A percentile compares a stretch with the other conserved stretches of the same genome.
Evolutionary conservation across 1,284 basidiomycete species (phyloP).

Genomic region (Sparassis latifolia): DNA sequence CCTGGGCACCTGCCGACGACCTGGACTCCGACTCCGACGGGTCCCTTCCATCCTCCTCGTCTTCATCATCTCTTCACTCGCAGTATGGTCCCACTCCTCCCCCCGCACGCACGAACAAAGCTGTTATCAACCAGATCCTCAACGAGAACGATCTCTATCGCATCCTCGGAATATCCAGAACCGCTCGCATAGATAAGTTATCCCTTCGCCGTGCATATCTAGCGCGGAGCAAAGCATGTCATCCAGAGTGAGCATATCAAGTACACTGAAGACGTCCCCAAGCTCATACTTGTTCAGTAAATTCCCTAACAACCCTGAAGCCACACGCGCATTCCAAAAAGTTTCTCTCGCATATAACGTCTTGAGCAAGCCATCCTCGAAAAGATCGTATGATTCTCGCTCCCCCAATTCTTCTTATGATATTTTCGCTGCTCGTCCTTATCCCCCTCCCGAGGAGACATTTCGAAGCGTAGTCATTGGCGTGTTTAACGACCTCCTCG

Average conservation of each 20-base stretch:
- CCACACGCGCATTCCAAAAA: conserved; percentile 81
- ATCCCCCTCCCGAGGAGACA: conserved; percentile 64
- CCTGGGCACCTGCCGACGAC: conserved; percentile 30
- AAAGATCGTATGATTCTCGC: conserved; percentile 63
- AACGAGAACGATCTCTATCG: conserved; percentile 59
- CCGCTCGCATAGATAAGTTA: conserved; percentile 51
- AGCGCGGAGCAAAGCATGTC: conserved; percentile 67
- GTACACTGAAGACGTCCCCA: not conserved
- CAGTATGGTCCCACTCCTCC: conserved; percentile 12
- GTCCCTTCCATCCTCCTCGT: conserved; percentile 17
- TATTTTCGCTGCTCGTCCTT: conserved; percentile 44
- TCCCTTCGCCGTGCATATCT: conserved; percentile 73
- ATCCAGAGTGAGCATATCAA: conserved; percentile 65
- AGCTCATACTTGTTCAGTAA: conserved; percentile 44
- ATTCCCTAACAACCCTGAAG: conserved; percentile 69
- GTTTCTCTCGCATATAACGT: conserved; percentile 80
- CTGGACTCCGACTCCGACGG: conserved; percentile 16
- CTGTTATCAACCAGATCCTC: conserved; percentile 49
- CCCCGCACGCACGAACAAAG: conserved; percentile 17
- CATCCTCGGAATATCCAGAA: conserved; percentile 59
- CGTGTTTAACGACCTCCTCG: conserved; percentile 76
- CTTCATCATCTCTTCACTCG: conserved; percentile 18
- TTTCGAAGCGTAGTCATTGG: conserved; percentile 67
- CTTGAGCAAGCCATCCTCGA: conserved; percentile 65
- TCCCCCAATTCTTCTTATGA: conserved; percentile 41